Base-by-base conservation (phyloP, 2,329 filamentous ascomycete species). In the Coniella vitis region DNA sequence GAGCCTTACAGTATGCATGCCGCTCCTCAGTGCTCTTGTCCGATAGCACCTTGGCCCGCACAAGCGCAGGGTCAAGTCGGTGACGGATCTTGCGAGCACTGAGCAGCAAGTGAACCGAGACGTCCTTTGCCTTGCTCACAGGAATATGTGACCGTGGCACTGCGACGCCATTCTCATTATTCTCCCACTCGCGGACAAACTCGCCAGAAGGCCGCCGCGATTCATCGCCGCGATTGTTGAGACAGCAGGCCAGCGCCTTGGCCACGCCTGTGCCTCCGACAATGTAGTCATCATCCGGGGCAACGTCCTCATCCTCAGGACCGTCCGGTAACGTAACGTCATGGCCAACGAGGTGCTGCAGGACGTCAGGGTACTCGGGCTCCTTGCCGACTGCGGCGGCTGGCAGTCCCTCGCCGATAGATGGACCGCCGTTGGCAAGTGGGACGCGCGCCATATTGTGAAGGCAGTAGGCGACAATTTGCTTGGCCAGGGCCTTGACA, bases 241-340 rank as follows among this genome's bases (percentile, higher is more conserved):
- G 72, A 60, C 90, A 95, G 59, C 94, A 94, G 47, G 88, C 84
- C 39, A 98, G 73, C 4, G 93, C 93, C 68, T 95, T 96, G 42
- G 95, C 91, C 2, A 98, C 89, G 21, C 91, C 93, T 1, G 90
- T 95, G 14, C 91, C 91, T 17, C 91, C 90, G 59, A 97, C 93
- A 38, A 97, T 90, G 65, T 97, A 97, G 64, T 96, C 89, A 51
- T 95, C 86, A 56, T 95, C 89, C 0, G 90, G 87, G 7, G 89
- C 85, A 10, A 83, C 74, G 3, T 84, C 81, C 19, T 84, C 78
- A 39, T 84, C 81, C 19, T 79, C 75, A 55, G 57, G 66, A 57
- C 61, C 76, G 65, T 63, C 79, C 64, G 62, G 72, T 32, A 65
- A 58, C 45, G 69, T 60, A 21, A 73, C 69, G 48, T 80, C 77